Evolutionary conservation across 2,329 filamentous ascomycete species (phyloP).

Genomic region (Aspergillus intermedius): DNA sequence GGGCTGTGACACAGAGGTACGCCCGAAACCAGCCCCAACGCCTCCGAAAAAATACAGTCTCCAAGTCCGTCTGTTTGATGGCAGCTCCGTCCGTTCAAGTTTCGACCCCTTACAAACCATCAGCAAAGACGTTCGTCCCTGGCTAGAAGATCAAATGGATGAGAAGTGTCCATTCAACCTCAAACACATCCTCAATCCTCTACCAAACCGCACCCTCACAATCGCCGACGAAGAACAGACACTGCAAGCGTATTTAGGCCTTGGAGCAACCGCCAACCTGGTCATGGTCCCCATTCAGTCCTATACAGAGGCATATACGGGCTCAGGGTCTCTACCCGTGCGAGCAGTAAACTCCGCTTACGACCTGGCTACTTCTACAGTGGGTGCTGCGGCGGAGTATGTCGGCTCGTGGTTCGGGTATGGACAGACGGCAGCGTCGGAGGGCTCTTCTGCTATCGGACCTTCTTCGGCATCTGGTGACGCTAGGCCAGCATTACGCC

Average conservation of each 20-base stretch:
- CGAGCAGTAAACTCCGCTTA: conserved; percentile 38
- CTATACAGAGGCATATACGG: conserved; percentile 54
- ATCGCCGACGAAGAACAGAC: conserved; percentile 65
- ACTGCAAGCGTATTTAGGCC: conserved; percentile 58
- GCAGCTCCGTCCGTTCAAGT: conserved; percentile 65
- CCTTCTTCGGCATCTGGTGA: conserved; percentile 5
- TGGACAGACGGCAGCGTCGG: conserved; percentile 16
- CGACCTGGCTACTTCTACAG: conserved; percentile 37
- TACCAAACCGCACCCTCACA: conserved; percentile 67
- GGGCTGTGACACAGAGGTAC: conserved; percentile 1
- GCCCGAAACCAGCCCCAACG: conserved; percentile 10
- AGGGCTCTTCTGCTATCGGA: conserved; percentile 4
- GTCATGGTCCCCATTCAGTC: conserved; percentile 67
- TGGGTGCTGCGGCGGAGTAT: conserved; percentile 37
- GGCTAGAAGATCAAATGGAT: conserved; percentile 62
- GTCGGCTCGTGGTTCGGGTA: conserved; percentile 42
- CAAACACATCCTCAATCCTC: conserved; percentile 72
- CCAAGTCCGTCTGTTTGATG: conserved; percentile 78
- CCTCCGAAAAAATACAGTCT: conserved; percentile 50
- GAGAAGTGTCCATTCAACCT: conserved; percentile 67
- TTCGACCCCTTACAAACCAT: conserved; percentile 63
- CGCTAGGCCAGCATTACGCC: conserved; percentile 4
- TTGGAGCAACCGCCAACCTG: conserved; percentile 74
- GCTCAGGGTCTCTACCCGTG: conserved; percentile 32
- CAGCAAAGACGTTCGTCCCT: conserved; percentile 60